Conservation (phyloP, 2,329 filamentous ascomycete species). For the Fusarium sp. region DNA sequence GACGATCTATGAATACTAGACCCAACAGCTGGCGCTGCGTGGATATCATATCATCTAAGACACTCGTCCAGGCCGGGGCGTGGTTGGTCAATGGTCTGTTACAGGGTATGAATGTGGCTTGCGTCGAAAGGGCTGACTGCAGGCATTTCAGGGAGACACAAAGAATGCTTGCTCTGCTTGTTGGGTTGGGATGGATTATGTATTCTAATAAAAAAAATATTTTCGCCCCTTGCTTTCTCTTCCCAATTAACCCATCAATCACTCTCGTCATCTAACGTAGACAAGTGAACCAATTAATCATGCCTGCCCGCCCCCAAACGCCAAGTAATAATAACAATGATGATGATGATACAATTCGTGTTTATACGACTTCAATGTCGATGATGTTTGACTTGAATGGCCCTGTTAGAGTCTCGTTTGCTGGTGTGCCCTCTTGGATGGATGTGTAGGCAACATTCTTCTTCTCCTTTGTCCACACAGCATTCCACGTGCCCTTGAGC, state of each 20-base stretch:
- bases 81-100: not conserved
- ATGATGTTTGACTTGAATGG: constrained; percentile 34
- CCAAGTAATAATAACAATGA: not conserved
- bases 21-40: not conserved
- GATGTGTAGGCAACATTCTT: constrained; percentile 30
- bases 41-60: not conserved
- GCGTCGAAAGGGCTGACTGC: not conserved
- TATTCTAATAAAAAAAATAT: not conserved
- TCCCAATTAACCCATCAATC: constrained; percentile 9
- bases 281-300: not conserved
- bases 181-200: not conserved
- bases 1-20: not conserved
- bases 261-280: not conserved
- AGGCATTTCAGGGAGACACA: not conserved
- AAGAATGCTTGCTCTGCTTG: not conserved
- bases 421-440: constrained; percentile 28
- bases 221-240: not conserved
- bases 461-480: constrained; percentile 43
- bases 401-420: constrained; percentile 35
- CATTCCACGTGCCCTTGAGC: constrained; percentile 51
- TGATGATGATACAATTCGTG: not conserved
- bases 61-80: not conserved
- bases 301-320: not conserved
- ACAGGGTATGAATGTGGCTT: constrained; percentile 5
- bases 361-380: constrained; percentile 23